Conservation (phyloP, 495 filamentous ascomycete species). For the Neurospora sp. region DNA sequence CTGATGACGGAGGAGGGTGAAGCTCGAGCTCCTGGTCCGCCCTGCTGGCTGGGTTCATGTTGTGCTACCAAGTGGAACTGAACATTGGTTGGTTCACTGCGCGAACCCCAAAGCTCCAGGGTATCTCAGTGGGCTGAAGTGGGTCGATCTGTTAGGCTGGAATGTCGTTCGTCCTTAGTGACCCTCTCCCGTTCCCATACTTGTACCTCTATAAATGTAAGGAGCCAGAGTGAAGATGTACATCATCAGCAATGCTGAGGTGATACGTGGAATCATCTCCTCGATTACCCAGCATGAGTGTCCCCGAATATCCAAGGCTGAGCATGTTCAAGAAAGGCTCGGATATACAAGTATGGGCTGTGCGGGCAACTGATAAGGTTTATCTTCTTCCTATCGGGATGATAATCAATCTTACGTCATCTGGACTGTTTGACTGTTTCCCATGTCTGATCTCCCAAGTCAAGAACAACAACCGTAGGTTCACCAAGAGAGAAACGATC, state of each 20-base stretch:
- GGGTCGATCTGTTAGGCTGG: background rate
- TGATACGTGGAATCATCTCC: background rate
- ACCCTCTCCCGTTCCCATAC: background rate
- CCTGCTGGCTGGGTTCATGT: background rate
- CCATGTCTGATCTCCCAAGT: background rate
- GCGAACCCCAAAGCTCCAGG: background rate
- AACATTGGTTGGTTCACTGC: background rate
- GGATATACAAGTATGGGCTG: background rate
- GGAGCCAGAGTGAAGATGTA: background rate
- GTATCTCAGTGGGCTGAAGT: background rate
- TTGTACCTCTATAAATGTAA: background rate
- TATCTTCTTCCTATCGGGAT: background rate
- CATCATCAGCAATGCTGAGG: background rate
- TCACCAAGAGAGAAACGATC: background rate
- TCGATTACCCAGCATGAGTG: background rate
- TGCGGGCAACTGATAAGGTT: background rate
- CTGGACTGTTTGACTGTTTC: background rate
- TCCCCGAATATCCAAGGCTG: background rate
- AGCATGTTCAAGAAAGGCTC: background rate
- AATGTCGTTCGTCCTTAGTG: background rate
- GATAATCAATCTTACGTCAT: background rate
- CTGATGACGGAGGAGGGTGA: conserved; percentile 3
- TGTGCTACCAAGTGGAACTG: background rate
- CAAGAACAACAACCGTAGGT: background rate
- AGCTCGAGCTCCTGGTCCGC: background rate